phyloP scores from a whole-genome alignment of 768 basidiomycete genomes.

The Suillus ampliporus region DNA sequence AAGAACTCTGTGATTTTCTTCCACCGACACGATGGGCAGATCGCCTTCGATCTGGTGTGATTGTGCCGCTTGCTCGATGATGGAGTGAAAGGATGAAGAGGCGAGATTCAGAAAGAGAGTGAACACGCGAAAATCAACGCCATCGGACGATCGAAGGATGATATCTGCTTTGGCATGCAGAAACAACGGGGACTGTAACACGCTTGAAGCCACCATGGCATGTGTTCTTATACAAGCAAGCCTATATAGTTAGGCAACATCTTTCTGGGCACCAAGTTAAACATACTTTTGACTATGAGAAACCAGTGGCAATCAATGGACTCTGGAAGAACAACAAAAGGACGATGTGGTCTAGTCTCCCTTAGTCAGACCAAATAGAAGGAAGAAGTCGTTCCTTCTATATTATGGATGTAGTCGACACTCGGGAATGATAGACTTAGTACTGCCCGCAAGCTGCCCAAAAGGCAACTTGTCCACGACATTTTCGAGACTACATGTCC shows the following conservation, averaged over 20 bases:
- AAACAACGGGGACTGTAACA: slow-evolving; percentile 40
- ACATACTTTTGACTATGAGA: not conserved
- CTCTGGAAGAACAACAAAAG: not conserved
- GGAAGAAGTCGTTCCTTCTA: no score
- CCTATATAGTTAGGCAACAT: not conserved
- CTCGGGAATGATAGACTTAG: no score
- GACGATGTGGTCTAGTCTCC: not conserved
- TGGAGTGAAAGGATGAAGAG: slow-evolving; percentile 41
- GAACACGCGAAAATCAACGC: slow-evolving; percentile 42
- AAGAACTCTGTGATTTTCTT: slow-evolving; percentile 16
- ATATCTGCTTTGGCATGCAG: slow-evolving; percentile 40
- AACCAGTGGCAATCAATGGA: no score
- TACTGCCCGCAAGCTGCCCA: no score
- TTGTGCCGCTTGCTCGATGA: slow-evolving; percentile 32
- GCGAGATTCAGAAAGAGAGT: slow-evolving; percentile 42
- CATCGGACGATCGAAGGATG: slow-evolving; percentile 43
- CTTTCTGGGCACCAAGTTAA: not conserved
- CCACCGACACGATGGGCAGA: slow-evolving; percentile 13
- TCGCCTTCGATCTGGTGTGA: slow-evolving; percentile 14
- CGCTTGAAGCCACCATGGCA: no score
- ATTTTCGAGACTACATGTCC: no score
- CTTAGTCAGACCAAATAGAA: no score
- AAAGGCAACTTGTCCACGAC: no score
- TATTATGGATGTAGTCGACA: no score
- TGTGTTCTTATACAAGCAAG: not conserved